Evolutionary conservation across 352 stramenopile genomes (phyloP).

Genomic region (Pythium aphanidermatum): DNA sequence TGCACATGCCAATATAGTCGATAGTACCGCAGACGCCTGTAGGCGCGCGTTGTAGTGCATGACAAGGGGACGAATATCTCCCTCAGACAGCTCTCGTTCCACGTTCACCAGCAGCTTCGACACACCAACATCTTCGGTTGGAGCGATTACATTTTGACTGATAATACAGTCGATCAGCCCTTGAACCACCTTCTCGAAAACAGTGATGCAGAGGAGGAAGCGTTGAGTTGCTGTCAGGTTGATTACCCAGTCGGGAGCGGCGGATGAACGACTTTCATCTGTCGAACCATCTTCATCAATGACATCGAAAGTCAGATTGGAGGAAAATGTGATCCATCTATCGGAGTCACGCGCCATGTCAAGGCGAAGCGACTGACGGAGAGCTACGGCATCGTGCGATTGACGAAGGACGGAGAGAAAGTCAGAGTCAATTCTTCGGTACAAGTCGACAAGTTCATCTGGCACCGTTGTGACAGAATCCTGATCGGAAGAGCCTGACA

Average conservation of each 20-base stretch:
- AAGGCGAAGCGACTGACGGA: no score
- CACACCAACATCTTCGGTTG: neutral
- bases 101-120: slow-evolving; percentile 1
- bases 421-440: no score
- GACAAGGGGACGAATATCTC: neutral
- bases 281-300: no score
- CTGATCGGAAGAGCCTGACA: no score
- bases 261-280: neutral
- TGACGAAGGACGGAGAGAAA: no score
- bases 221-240: slow-evolving; percentile 3
- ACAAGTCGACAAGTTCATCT: no score
- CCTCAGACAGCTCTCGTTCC: neutral
- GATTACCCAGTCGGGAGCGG: slow-evolving; percentile 2
- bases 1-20: slow-evolving; percentile 1
- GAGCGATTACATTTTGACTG: neutral
- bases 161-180: slow-evolving; percentile 8
- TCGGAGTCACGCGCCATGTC: no score
- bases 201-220: neutral
- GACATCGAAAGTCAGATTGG: neutral
- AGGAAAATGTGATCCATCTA: neutral
- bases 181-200: neutral
- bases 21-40: slow-evolving; percentile 4
- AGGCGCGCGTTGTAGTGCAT: slow-evolving; percentile 1
- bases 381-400: no score
- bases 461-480: no score